These are phyloP conservation scores for Aristolochia californica DNA, from an alignment of 164 flowering plant genomes.

Conservation along the genomic window DNA sequence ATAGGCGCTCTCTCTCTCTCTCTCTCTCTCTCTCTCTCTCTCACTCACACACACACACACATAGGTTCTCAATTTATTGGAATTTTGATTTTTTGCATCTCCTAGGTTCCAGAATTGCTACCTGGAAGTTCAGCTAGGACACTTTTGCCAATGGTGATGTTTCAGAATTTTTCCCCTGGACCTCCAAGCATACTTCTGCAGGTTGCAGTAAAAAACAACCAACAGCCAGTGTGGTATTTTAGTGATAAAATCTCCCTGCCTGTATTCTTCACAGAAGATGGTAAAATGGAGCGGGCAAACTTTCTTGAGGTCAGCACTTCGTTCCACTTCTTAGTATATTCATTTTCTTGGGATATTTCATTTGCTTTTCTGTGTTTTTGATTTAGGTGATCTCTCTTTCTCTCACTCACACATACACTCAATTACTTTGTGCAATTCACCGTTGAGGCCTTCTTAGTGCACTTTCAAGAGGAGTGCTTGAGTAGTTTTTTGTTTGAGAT, in stretches of 20 bases:
- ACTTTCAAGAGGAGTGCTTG: too few relatives aligned
- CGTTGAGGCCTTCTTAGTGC: too few relatives aligned
- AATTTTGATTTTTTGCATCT: neutral
- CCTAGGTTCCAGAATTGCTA: slow-evolving; percentile 74
- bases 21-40: too few relatives aligned
- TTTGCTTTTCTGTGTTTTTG: neutral
- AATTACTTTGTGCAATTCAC: too few relatives aligned
- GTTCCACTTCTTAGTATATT: neutral
- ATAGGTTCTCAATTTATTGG: neutral
- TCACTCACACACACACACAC: too few relatives aligned
- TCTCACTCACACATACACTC: too few relatives aligned
- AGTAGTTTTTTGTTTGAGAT: too few relatives aligned
- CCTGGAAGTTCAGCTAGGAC: slow-evolving; percentile 73
- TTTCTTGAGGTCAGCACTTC: slow-evolving; percentile 69
- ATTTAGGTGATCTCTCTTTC: neutral
- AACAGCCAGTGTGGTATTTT: slow-evolving; percentile 99
- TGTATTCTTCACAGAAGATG: slow-evolving; percentile 74
- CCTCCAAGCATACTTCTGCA: slow-evolving; percentile 83
- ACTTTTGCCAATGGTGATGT: slow-evolving; percentile 81
- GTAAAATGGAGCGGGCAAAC: slow-evolving; percentile 79
- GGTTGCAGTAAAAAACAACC: slow-evolving; percentile 91
- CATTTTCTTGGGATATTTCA: neutral
- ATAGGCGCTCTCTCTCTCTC: too few relatives aligned
- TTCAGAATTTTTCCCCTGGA: slow-evolving; percentile 76
- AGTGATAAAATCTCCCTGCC: slow-evolving; percentile 60